These are phyloP conservation scores for Saccharomyces paradoxus DNA, from an alignment of 805 yeast species.

Conservation along the genomic window DNA sequence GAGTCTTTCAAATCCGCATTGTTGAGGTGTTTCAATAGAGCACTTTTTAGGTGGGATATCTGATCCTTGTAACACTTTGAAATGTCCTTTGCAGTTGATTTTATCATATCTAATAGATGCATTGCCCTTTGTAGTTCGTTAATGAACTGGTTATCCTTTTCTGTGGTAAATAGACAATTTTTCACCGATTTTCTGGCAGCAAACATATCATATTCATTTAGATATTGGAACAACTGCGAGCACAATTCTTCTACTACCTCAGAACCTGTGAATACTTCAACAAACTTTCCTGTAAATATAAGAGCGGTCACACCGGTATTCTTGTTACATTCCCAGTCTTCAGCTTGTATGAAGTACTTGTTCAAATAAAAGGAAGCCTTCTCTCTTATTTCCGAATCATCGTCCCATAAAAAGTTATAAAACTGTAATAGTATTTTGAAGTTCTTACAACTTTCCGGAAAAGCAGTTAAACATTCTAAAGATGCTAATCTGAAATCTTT, in stretches of 20 bases:
- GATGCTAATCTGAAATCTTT: conserved; percentile 20
- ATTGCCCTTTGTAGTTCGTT: conserved; percentile 35
- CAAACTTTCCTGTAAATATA: conserved; percentile 13
- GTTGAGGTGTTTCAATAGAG: conserved; percentile 1
- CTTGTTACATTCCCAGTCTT: conserved; percentile 1
- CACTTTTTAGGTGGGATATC: background rate
- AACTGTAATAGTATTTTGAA: conserved; percentile 18
- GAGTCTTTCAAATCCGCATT: conserved; percentile 8
- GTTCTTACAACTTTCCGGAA: conserved; percentile 2
- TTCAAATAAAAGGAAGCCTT: conserved; percentile 38
- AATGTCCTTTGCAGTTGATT: background rate
- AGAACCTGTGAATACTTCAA: background rate
- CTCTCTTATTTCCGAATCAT: conserved; percentile 53
- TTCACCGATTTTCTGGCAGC: conserved; percentile 13
- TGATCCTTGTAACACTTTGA: background rate
- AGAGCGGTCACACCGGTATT: conserved; percentile 32
- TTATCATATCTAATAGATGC: conserved; percentile 19
- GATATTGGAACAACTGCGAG: conserved; percentile 1
- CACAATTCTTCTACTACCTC: background rate
- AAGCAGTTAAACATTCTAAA: conserved; percentile 16
- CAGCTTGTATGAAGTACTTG: conserved; percentile 23
- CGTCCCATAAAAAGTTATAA: conserved; percentile 47
- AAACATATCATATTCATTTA: conserved; percentile 13
- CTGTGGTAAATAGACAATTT: conserved; percentile 51
- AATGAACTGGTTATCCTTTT: conserved; percentile 59